phyloP scores from a whole-genome alignment of 257 asterid species.

The Plantago ovata region DNA sequence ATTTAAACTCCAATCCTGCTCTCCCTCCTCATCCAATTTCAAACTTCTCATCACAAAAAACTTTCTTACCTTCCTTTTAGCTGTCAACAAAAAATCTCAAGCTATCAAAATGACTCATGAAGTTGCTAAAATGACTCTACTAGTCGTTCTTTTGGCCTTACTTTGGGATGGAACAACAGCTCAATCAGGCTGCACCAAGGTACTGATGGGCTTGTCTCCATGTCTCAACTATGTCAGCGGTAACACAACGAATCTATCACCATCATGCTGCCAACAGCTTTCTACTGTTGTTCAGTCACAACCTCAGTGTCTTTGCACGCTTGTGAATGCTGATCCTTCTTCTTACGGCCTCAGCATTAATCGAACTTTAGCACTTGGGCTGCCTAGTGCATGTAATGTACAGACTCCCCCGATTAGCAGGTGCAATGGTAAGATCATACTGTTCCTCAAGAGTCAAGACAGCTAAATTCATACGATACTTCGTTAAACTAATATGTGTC shows the following conservation, averaged over 20 bases:
- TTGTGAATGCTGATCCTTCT: conserved; percentile 34
- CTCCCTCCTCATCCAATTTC: conserved; percentile 21
- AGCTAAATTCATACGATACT: too few species aligned
- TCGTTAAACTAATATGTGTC: too few species aligned
- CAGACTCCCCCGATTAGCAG: conserved; percentile 47
- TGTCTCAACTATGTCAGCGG: conserved; percentile 54
- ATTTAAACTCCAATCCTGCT: conserved; percentile 17
- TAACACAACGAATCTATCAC: conserved; percentile 42
- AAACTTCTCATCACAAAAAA: conserved; percentile 6
- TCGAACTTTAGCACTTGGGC: conserved; percentile 44
- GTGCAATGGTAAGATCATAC: conserved; percentile 37
- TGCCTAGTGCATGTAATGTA: conserved; percentile 49
- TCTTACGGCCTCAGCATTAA: conserved; percentile 41
- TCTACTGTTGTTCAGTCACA: conserved; percentile 33
- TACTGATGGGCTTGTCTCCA: conserved; percentile 44
- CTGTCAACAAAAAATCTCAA: background rate
- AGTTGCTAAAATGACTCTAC: conserved; percentile 20
- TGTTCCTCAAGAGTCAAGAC: too few species aligned
- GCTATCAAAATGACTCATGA: conserved; percentile 29
- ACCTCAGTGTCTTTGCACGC: conserved; percentile 50
- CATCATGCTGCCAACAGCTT: conserved; percentile 54
- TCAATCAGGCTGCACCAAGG: conserved; percentile 41
- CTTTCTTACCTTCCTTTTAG: background rate
- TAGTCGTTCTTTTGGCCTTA: conserved; percentile 14
- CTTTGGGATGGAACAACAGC: conserved; percentile 22